Evolutionary conservation across 2,329 filamentous ascomycete genomes (phyloP), one percentile per base, ranked within the genome.

Genomic region (Bertia moriformis): DNA sequence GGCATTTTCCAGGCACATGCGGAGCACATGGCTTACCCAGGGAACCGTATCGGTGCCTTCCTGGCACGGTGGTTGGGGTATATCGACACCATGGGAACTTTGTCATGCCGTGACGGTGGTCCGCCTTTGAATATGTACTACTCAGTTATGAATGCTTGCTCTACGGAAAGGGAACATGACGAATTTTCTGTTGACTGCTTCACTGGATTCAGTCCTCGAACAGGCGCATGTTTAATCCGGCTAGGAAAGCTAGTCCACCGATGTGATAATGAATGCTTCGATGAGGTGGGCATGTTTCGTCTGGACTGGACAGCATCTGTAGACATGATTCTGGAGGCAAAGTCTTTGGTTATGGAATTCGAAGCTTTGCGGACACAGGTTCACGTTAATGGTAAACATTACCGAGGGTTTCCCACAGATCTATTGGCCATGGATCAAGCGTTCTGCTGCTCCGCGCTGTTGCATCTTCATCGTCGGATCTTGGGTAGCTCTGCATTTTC

Each of bases 401-500:
- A 73, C 32, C 65, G 71, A 40, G 64, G 67, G 40, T 62, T 65
- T 64, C 74, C 81, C 48, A 64, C 65, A 3, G 79, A 83, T 48
- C 76, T 84, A 55, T 63, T 71, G 32, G 78, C 83, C 7, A 80
- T 78, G 2, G 88, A 91, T 51, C 72, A 80, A 49, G 78, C 83
- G 2, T 89, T 84, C 55, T 83, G 89, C 51, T 85, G 77, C 69
- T 81, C 83, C 1, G 84, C 78, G 0, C 61, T 87, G 10, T 71
- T 89, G 3, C 83, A 91, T 50, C 66, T 91, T 5, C 72, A 83
- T 43, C 74, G 83, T 12, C 73, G 85, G 14, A 78, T 88, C 0
- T 61, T 89, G 13, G 75, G 75, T 3, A 74, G 73, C 36, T 61
- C 67, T 0, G 62, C 71, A 0, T 55, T 56, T 1, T 71, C 83